A percentile compares a stretch with the other conserved stretches of the same genome.
These are phyloP conservation scores for Monilinia fructicola DNA, from an alignment of 2,329 filamentous ascomycete genomes.

Conservation along the genomic window DNA sequence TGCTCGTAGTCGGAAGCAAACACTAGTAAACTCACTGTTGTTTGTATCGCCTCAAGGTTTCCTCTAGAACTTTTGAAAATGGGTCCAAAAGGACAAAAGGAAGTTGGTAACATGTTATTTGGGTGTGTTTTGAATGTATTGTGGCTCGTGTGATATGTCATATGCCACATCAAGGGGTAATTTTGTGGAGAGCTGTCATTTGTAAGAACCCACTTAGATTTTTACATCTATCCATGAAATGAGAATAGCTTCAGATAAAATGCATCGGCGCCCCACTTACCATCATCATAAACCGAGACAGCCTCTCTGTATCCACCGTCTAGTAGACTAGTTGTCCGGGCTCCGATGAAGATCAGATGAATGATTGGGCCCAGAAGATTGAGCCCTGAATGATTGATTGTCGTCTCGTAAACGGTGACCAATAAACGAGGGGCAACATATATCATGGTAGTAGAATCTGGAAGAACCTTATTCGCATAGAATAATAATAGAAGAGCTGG, in stretches of 20 bases:
- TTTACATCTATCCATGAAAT: constrained; percentile 21
- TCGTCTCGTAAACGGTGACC: background rate
- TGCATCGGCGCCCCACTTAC: background rate
- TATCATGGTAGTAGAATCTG: background rate
- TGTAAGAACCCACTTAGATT: constrained; percentile 3
- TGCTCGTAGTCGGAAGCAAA: background rate
- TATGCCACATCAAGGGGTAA: constrained; percentile 3
- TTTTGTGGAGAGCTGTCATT: constrained; percentile 18
- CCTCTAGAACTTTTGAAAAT: constrained; percentile 5
- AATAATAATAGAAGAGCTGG: background rate
- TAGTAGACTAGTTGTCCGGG: no score
- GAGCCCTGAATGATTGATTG: background rate
- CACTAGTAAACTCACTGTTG: no score
- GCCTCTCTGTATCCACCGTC: background rate
- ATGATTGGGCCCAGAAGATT: background rate
- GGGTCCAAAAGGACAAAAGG: background rate
- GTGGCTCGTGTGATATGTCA: background rate
- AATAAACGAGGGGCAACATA: background rate
- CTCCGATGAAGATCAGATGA: background rate
- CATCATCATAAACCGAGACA: background rate
- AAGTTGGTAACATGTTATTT: constrained; percentile 3
- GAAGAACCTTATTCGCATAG: background rate
- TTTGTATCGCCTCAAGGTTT: background rate
- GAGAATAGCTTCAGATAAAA: constrained; percentile 22
- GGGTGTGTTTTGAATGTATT: constrained; percentile 7